phyloP scores from a whole-genome alignment of 2,329 filamentous ascomycete genomes.

The Coleophoma crateriformis region DNA sequence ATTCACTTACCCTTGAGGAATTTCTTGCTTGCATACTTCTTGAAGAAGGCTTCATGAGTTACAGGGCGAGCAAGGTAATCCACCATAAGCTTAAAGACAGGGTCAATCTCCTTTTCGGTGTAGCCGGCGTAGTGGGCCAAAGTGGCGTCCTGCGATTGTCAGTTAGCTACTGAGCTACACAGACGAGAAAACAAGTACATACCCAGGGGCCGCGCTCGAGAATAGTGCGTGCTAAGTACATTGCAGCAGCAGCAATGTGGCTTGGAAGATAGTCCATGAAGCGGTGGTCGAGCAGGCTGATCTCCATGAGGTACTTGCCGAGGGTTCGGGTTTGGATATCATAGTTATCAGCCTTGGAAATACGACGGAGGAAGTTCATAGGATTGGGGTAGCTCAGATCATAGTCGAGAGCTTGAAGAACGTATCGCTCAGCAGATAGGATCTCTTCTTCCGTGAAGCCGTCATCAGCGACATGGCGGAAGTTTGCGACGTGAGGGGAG shows the following conservation, averaged over 20 bases:
- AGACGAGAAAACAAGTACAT: slow-evolving; percentile 30
- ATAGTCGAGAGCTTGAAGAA: slow-evolving; percentile 87
- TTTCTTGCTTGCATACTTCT: slow-evolving; percentile 99
- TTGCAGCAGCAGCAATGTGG: slow-evolving; percentile 84
- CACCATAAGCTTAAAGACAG: slow-evolving; percentile 89
- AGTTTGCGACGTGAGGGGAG: slow-evolving; percentile 94
- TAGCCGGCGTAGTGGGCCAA: slow-evolving; percentile 91
- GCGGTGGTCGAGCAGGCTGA: slow-evolving; percentile 88
- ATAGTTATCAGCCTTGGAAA: slow-evolving; percentile 99
- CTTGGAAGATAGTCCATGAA: slow-evolving; percentile 89
- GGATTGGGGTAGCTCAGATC: slow-evolving; percentile 98
- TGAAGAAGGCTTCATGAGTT: slow-evolving; percentile 95
- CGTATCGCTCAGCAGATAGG: slow-evolving; percentile 91
- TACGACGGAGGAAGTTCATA: slow-evolving; percentile 98
- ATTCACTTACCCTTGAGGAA: slow-evolving; percentile 82
- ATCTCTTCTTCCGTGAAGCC: slow-evolving; percentile 95
- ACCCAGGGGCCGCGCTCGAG: slow-evolving; percentile 90
- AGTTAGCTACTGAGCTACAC: slow-evolving; percentile 16
- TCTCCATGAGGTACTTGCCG: slow-evolving; percentile 97
- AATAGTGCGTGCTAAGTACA: slow-evolving; percentile 90
- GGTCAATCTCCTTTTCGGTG: slow-evolving; percentile 85
- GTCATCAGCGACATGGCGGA: slow-evolving; percentile 93
- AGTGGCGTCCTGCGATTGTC: slow-evolving; percentile 62
- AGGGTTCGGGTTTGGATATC: slow-evolving; percentile 96
- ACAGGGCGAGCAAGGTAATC: slow-evolving; percentile 92